A percentile compares a stretch with the other conserved stretches of the same genome.
Evolutionary conservation across 2,329 filamentous ascomycete species (phyloP).

Genomic region (Dactylellina sp.): DNA sequence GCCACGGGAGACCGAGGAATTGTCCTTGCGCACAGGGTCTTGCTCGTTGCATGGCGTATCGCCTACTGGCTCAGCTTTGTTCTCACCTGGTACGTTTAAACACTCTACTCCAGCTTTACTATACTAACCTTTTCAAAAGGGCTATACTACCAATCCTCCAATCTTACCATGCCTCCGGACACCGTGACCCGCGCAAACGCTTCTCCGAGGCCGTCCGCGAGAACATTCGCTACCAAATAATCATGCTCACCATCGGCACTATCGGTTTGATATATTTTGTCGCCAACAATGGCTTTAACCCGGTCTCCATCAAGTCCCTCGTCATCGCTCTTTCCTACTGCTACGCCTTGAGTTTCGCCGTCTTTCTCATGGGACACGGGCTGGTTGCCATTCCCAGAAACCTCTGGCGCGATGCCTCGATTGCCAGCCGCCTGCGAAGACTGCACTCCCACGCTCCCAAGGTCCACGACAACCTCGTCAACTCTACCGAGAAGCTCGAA

Average conservation of each 20-base stretch:
- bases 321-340: constrained; percentile 95
- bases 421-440: constrained; percentile 77
- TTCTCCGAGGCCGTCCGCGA: constrained; percentile 84
- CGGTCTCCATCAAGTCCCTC: constrained; percentile 80
- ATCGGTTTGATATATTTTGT: constrained; percentile 86
- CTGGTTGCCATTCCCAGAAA: constrained; percentile 88
- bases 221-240: constrained; percentile 89
- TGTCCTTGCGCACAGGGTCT: constrained; percentile 81
- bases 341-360: constrained; percentile 89
- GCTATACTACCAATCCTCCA: constrained; percentile 86
- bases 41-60: constrained; percentile 92
- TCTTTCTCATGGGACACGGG: constrained; percentile 98
- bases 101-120: not conserved
- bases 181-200: constrained; percentile 84
- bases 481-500: constrained; percentile 82
- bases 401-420: constrained; percentile 81
- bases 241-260: constrained; percentile 77
- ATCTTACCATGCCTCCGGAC: constrained; percentile 94
- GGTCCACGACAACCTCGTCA: constrained; percentile 86
- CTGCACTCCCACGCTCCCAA: constrained; percentile 83
- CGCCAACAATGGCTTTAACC: constrained; percentile 78
- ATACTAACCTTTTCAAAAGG: constrained; percentile 49
- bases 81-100: constrained; percentile 80
- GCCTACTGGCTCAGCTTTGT: constrained; percentile 97
- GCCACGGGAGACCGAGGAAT: constrained; percentile 74